Evolutionary conservation across 768 basidiomycete species (phyloP).

Genomic region (Brasilioporus rufonigricans): DNA sequence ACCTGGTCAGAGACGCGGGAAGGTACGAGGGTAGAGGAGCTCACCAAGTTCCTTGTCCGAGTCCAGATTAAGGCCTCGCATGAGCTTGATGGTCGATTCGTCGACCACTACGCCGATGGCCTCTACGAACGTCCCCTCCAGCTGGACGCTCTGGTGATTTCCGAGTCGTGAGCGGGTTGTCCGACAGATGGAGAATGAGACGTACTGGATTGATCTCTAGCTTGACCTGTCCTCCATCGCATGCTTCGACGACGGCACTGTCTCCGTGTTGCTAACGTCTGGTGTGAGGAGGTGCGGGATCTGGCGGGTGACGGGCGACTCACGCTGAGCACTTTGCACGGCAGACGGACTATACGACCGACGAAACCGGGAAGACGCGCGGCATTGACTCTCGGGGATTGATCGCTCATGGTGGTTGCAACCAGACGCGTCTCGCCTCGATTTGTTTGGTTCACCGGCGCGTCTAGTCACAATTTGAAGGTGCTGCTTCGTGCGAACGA

Average conservation of each 20-base stretch:
- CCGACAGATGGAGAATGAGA: slow-evolving; percentile 5
- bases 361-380: slow-evolving; percentile 50
- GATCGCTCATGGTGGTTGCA: slow-evolving; percentile 20
- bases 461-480: not conserved
- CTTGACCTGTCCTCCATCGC: slow-evolving; percentile 63
- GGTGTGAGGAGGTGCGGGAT: not conserved
- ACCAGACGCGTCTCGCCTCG: slow-evolving; percentile 7
- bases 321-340: slow-evolving; percentile 60
- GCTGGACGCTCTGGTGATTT: slow-evolving; percentile 37
- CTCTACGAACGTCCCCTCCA: slow-evolving; percentile 59
- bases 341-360: slow-evolving; percentile 56
- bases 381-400: slow-evolving; percentile 59
- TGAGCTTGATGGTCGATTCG: slow-evolving; percentile 54
- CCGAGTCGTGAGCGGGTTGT: not conserved
- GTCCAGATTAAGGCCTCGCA: slow-evolving; percentile 54
- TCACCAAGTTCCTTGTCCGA: slow-evolving; percentile 52
- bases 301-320: slow-evolving; percentile 9
- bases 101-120: slow-evolving; percentile 61
- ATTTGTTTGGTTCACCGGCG: slow-evolving; percentile 10
- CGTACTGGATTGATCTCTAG: slow-evolving; percentile 43
- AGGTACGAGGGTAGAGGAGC: slow-evolving; percentile 20
- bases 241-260: slow-evolving; percentile 56
- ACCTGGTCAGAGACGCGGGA: slow-evolving; percentile 7
- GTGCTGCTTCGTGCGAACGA: not conserved
- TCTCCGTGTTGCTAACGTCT: slow-evolving; percentile 37